Percentiles rank a stretch among this genome's conserved stretches.
Conservation (phyloP, 2,329 filamentous ascomycete species). For the Phaeosphaeriaceae sp. region DNA sequence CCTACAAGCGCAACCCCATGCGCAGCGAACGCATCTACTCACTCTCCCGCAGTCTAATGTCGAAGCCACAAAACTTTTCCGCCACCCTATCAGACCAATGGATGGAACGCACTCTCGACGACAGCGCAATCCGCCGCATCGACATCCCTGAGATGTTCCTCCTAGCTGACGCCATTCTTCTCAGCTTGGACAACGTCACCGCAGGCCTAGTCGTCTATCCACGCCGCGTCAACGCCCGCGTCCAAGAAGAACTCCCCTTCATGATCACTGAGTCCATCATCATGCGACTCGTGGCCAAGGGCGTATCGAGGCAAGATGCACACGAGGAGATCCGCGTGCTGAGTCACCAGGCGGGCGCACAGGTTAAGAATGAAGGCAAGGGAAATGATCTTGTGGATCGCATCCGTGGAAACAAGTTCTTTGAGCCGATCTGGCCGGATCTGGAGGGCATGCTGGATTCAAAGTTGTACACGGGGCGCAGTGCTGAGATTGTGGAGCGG, state of each 20-base stretch:
- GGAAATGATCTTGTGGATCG: constrained; percentile 82
- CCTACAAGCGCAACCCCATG: constrained; percentile 70
- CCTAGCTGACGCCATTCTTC: constrained; percentile 63
- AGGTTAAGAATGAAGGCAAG: constrained; percentile 75
- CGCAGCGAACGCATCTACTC: constrained; percentile 66
- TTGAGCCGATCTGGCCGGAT: constrained; percentile 71
- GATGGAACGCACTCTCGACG: constrained; percentile 80
- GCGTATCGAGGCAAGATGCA: constrained; percentile 76
- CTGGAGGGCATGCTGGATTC: constrained; percentile 72
- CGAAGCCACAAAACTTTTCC: constrained; percentile 60
- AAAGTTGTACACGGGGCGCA: constrained; percentile 64
- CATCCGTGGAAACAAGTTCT: constrained; percentile 75
- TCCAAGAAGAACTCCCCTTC: constrained; percentile 82
- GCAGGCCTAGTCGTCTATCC: constrained; percentile 78
- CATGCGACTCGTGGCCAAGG: constrained; percentile 74
- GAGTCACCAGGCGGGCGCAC: constrained; percentile 73
- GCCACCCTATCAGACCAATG: constrained; percentile 76
- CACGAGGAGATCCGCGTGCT: constrained; percentile 87
- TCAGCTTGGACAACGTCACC: constrained; percentile 77
- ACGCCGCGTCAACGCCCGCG: constrained; percentile 65
- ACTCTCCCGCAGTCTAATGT: constrained; percentile 62
- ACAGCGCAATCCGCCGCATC: constrained; percentile 71
- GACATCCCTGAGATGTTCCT: constrained; percentile 58
- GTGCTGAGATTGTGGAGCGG: constrained; percentile 38
- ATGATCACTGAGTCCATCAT: constrained; percentile 70